These are phyloP conservation scores for Backusella macrospora DNA, from an alignment of 192 early-diverging fungal species.

Conservation along the genomic window DNA sequence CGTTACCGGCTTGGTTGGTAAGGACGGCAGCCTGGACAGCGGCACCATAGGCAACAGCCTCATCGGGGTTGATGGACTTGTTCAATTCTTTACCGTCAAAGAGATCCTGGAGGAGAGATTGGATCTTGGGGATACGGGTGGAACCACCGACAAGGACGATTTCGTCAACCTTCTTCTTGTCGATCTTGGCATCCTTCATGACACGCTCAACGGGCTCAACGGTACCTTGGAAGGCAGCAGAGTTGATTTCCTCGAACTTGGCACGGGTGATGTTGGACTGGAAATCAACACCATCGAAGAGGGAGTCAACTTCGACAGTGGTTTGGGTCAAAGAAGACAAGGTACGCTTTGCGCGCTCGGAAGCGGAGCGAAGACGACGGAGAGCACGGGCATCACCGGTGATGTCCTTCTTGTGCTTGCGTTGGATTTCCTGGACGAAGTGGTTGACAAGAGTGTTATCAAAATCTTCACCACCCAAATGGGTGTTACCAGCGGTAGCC, in stretches of 20 bases:
- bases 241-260: slow-evolving; percentile 81
- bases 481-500: slow-evolving; percentile 96
- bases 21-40: slow-evolving; percentile 98
- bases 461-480: slow-evolving; percentile 98
- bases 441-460: slow-evolving; percentile 94
- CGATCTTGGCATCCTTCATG: slow-evolving; percentile 74
- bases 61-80: slow-evolving; percentile 98
- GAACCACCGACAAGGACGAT: slow-evolving; percentile 98
- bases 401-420: slow-evolving; percentile 76
- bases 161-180: slow-evolving; percentile 80
- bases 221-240: slow-evolving; percentile 64
- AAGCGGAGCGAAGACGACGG: slow-evolving; percentile 75
- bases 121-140: slow-evolving; percentile 98
- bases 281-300: slow-evolving; percentile 78
- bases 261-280: slow-evolving; percentile 76
- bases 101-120: slow-evolving; percentile 89
- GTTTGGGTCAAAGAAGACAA: slow-evolving; percentile 74
- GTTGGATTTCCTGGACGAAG: slow-evolving; percentile 82
- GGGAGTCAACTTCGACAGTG: slow-evolving; percentile 74
- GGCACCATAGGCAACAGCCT: slow-evolving; percentile 99
- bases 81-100: slow-evolving; percentile 99
- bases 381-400: slow-evolving; percentile 71
- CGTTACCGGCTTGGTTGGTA: slow-evolving; percentile 60
- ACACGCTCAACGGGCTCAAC: slow-evolving; percentile 74
- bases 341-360: slow-evolving; percentile 76